Evolutionary conservation across 2,329 filamentous ascomycete species (phyloP).

Genomic region (Neospermospora avenae): DNA sequence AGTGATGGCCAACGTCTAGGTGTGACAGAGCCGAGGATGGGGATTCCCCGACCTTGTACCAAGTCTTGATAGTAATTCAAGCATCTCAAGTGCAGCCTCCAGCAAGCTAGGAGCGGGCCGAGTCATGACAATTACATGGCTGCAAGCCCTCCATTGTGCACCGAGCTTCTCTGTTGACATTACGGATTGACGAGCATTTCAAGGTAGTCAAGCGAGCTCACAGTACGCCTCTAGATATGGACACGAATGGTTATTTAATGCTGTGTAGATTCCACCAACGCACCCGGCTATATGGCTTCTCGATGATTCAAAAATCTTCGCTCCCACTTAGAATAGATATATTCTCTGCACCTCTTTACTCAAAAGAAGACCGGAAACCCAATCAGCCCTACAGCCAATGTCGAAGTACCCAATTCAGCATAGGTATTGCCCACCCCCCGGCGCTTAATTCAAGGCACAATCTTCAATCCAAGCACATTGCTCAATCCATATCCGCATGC

Average conservation of each 20-base stretch:
- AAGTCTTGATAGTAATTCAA: background rate
- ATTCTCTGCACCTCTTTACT: slow-evolving; percentile 12
- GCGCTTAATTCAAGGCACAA: slow-evolving; percentile 16
- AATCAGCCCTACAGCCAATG: slow-evolving; percentile 13
- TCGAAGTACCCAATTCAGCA: slow-evolving; percentile 13
- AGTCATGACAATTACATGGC: background rate
- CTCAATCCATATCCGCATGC: slow-evolving; percentile 18
- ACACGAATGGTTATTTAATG: too few species aligned
- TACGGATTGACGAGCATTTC: background rate
- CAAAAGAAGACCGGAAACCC: slow-evolving; percentile 20
- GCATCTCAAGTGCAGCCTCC: background rate
- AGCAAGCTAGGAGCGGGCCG: background rate
- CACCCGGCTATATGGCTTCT: background rate
- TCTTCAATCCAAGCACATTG: slow-evolving; percentile 18
- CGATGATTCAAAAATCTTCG: background rate
- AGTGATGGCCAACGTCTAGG: background rate
- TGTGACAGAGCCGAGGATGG: background rate
- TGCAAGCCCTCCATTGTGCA: background rate
- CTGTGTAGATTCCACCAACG: background rate
- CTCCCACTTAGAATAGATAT: slow-evolving; percentile 9
- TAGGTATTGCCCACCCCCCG: slow-evolving; percentile 13
- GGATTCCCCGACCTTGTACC: background rate
- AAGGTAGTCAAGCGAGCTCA: too few species aligned
- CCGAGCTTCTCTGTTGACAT: background rate
- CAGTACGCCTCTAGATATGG: too few species aligned